Evolutionary conservation across 306 rosid species (phyloP).

Genomic region (Carpinus fangiana): DNA sequence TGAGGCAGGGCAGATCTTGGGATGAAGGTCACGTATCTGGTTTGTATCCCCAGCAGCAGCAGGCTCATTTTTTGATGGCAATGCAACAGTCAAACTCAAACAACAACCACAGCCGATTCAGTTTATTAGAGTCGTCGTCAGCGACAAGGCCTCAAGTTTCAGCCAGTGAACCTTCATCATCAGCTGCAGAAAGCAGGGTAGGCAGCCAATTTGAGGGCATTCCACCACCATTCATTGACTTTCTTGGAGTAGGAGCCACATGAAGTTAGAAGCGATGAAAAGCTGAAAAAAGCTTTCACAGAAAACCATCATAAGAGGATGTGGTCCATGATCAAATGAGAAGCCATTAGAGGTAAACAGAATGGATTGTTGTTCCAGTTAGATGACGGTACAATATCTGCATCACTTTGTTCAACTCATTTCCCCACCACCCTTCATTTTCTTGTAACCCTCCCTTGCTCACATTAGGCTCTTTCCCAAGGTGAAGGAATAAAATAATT

Average conservation of each 20-base stretch:
- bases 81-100: slow-evolving; percentile 32
- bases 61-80: slow-evolving; percentile 30
- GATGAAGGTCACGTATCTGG: slow-evolving; percentile 28
- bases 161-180: slow-evolving; percentile 46
- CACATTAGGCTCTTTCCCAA: slow-evolving; percentile 48
- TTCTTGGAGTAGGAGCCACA: slow-evolving; percentile 97
- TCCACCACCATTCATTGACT: slow-evolving; percentile 78
- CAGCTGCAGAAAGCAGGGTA: slow-evolving; percentile 41
- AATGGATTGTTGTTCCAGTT: slow-evolving; percentile 50
- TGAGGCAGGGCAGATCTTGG: slow-evolving; percentile 37
- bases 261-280: slow-evolving; percentile 46
- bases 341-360: slow-evolving; percentile 60
- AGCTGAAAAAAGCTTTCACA: slow-evolving; percentile 38
- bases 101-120: slow-evolving; percentile 27
- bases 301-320: slow-evolving; percentile 39
- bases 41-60: slow-evolving; percentile 26
- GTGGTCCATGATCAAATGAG: slow-evolving; percentile 64
- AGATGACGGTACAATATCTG: slow-evolving; percentile 48
- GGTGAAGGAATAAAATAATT: slow-evolving; percentile 22
- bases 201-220: slow-evolving; percentile 35
- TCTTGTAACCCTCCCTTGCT: slow-evolving; percentile 30
- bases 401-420: slow-evolving; percentile 51
- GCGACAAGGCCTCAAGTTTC: slow-evolving; percentile 33
- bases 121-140: slow-evolving; percentile 44
- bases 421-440: slow-evolving; percentile 30